phyloP scores from a whole-genome alignment of 179 eudicot genomes.

The Kewa caespitosa region DNA sequence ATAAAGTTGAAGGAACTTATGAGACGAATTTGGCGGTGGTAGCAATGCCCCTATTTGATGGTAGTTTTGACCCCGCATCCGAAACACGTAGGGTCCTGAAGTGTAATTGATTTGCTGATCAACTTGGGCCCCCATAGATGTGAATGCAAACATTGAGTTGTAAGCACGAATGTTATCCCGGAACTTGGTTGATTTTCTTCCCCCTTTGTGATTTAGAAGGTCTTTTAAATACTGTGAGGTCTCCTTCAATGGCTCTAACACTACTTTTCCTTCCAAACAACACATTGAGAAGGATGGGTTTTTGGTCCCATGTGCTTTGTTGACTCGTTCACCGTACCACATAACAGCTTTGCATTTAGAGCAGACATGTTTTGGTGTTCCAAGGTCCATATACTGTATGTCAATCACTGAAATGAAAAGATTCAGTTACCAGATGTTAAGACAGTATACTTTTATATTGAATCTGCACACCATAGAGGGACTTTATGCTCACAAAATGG shows the following conservation, averaged over 20 bases:
- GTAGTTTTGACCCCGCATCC: not conserved
- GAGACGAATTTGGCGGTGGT: not conserved
- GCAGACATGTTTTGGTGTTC: no score
- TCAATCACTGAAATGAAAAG: no score
- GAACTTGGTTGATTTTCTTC: not conserved
- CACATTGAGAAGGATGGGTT: not conserved
- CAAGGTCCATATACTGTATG: no score
- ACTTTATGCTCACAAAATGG: no score
- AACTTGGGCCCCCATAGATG: not conserved
- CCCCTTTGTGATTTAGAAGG: not conserved
- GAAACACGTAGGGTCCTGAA: not conserved
- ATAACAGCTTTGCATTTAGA: no score
- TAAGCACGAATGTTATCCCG: not conserved
- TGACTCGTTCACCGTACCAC: no score
- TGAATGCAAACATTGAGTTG: not conserved
- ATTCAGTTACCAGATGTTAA: no score
- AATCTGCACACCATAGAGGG: no score
- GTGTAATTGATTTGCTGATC: not conserved
- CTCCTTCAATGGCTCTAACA: not conserved
- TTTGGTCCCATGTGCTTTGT: no score
- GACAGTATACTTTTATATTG: no score
- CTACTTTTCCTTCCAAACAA: not conserved
- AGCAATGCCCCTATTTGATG: constrained; percentile 12
- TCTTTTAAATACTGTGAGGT: not conserved
- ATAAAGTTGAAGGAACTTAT: no score